Evolutionary conservation across 148 eudicot genomes (phyloP).

Genomic region (Hydrangea macrophylla): DNA sequence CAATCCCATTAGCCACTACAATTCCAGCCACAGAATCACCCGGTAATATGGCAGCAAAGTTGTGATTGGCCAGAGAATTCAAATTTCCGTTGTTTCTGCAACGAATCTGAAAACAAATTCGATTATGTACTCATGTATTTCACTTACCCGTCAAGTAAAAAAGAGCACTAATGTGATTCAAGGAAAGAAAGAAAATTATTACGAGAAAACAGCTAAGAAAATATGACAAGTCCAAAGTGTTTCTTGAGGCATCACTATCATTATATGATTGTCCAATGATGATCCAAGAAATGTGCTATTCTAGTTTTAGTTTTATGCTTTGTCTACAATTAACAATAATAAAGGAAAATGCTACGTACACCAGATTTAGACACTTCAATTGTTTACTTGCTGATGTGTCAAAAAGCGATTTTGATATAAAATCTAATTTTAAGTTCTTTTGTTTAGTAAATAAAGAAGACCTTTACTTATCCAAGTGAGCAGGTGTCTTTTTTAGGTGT

Average conservation of each 20-base stretch:
- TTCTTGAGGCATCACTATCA: neutral
- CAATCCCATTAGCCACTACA: constrained; percentile 75
- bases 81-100: constrained; percentile 37
- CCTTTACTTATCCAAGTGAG: no score
- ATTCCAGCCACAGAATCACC: constrained; percentile 88
- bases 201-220: neutral
- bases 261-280: neutral
- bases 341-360: no score
- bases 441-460: no score
- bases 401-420: no score
- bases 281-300: neutral
- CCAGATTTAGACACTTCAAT: no score
- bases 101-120: constrained; percentile 43
- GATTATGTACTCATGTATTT: neutral
- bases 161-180: neutral
- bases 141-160: constrained; percentile 6
- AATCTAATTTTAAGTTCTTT: no score
- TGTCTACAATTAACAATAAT: no score
- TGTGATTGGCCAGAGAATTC: constrained; percentile 45
- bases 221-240: neutral
- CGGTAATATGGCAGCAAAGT: constrained; percentile 89
- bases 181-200: constrained; percentile 3
- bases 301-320: no score
- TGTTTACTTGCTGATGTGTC: no score
- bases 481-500: no score